Base-by-base conservation (phyloP, 495 filamentous ascomycete genomes). In the Penicillium crystallinum region DNA sequence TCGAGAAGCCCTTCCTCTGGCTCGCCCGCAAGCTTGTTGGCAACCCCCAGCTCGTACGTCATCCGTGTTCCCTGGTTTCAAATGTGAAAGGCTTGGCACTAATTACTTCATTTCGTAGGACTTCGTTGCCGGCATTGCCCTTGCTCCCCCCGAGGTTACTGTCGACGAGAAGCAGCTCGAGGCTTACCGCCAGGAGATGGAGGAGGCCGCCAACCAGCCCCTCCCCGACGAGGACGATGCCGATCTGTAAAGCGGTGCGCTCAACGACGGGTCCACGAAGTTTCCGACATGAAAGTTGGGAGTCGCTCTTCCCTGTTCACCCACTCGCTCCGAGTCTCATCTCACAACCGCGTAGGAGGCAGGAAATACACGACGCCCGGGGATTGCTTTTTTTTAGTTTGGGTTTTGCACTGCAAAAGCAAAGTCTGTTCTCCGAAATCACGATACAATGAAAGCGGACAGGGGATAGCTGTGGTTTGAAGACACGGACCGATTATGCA, bases 1-100 rank as follows among this genome's bases (percentile, higher is more conserved):
- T 99, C 78, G 95, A 99, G 87, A 99, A 99, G 85, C 95, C 95
- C 54, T 99, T 99, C 88, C 84, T 99, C 55, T 99, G 95, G 95
- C 87, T 99, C 62, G 95, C 93, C 47, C 85, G 95, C 67, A 97
- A 99, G 84, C 83, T 97, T 41, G 95, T 96, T 54, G 95, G 93
- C 70, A 97, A 99, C 80, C 81, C 88, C 57, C 72, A 76, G 58
- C 77, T 99, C 70, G 91, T 96, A 79, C 61, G 88, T 79, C 49
- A 34, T 34, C 34, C 10, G 18, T 27, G 48, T 31, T 31, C 14
- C 8, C 11, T 36, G 3, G 19, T 27, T 22, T 11, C 6, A 10
- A 21, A 37, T 25, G 10, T n/a, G 11, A 27, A 35, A 25, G 23
- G n/a, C 10, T 38, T 44, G 35, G 40, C 53, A 35, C 52, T 51